Evolutionary conservation across 495 filamentous ascomycete species (phyloP), one percentile per base, ranked within the genome.

Genomic region (Parmelia sp.): DNA sequence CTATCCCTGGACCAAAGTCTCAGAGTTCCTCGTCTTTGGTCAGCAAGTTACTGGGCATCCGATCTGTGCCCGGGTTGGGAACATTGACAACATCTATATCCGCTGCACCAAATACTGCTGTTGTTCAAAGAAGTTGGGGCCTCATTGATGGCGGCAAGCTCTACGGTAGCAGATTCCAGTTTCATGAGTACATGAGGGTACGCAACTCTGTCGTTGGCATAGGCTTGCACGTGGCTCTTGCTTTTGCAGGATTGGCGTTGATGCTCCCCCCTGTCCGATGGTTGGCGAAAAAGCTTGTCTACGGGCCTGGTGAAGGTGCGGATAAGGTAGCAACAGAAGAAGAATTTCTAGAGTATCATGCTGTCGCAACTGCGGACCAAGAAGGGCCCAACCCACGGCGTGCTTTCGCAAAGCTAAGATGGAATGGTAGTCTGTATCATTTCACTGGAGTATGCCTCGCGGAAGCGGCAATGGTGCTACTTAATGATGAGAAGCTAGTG

Each of bases 121-220:
- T 88, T 51, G 86, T 94, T 11, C 83, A 92, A 61, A 86, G 91
- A 60, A 85, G 82, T 45, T 94, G 91, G 86, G 89, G 87, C 6
- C 72, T 96, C 6, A 78, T 91, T 62, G 79, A 84, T 17, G 77
- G 80, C 7, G 75, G 76, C n/a, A 72, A 77, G 9, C 75, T 81
- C 53, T 94, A 95, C 74, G 91, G 91, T 0, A 80, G 83, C 7
- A 81, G 83, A 5, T 96, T 96, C 73, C 78, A 80, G 37, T 91
- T 88, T 73, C 78, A 76, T 37, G 87, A 92, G 70, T 90, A 87
- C 71, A 77, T 85, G 72, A 82, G 79, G 39, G 81, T 85, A 0
- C 79, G 82, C 14, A 90, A 84, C 69, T 75, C 74, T n/a, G 58
- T 90, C 29, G 68, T 73, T 9, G 91, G 84, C 1, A 66, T 86